Evolutionary conservation across 129 eudicot genomes (phyloP), one percentile per base, ranked within the genome.

Genomic region (Sambucus nigra): DNA sequence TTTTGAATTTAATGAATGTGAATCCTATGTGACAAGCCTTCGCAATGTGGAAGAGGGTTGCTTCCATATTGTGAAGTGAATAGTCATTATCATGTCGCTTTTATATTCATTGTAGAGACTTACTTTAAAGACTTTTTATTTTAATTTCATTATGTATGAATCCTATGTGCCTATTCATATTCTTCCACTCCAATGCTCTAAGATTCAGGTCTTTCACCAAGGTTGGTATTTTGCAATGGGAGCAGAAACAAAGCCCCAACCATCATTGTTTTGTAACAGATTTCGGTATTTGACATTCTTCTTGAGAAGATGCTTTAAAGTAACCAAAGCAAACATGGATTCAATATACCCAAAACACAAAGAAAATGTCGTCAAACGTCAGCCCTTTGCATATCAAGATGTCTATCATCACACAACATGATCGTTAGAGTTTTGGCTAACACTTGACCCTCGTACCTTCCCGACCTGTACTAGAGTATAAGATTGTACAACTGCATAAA

Each of bases 301-400:
- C 53, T 69, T 87, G 26, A 84, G 92, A 32, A 88, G 87, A 75
- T 80, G 86, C 77, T 73, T 88, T 44, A 84, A 69, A 24, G 97
- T 88, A 55, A 88, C 94, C 79, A 88, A 67, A 51, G 97, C 97
- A 65, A 94, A 84, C 92, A 88, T 84, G 67, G 94, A 84, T 69
- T 88, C 97, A 2, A 94, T 92, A 59, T 85, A 74, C 10, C 92
- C 94, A 66, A 76, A 80, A 69, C 87, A 88, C 66, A 88, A 57
- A 12, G 94, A 64, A 48, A 81, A 80, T 9, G 94, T 74, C 20
- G 97, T 87, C 69, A 88, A 51, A 46, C 97, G 87, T 65, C 97
- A 68, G 94, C 94, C 24, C 97, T 69, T 71, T 88, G 97, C 92
- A 80, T 84, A 63, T 88, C 97, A 68, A 84, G 94, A 51, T 88